Percentiles rank a stretch among this genome's conserved stretches.
phyloP scores from a whole-genome alignment of 805 yeast species.

The Barnettozyma siamensis region DNA sequence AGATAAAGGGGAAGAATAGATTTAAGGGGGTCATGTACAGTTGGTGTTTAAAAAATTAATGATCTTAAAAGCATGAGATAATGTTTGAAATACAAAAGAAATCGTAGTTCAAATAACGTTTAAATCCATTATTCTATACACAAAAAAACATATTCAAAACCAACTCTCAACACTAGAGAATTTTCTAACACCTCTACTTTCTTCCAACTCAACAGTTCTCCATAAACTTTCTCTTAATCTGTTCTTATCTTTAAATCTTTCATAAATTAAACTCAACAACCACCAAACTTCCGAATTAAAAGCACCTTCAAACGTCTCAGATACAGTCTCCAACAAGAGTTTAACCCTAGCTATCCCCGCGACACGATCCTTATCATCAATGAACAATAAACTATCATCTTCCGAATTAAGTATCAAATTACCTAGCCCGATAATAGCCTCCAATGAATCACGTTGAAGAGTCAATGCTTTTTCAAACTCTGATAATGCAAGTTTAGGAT shows the following conservation, averaged over 20 bases:
- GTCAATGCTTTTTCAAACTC: constrained; percentile 50
- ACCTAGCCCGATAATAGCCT: constrained; percentile 19
- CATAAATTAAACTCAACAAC: constrained; percentile 59
- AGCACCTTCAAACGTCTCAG: constrained; percentile 36
- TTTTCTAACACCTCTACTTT: constrained; percentile 28
- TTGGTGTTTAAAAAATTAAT: no score
- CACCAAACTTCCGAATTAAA: constrained; percentile 62
- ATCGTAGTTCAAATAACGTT: no score
- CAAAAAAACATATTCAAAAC: no score
- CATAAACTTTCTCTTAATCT: constrained; percentile 47
- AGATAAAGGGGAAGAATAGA: no score
- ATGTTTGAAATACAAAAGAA: no score
- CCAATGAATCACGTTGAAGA: constrained; percentile 9
- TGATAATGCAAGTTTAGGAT: constrained; percentile 43
- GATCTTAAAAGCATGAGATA: no score
- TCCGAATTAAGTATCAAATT: constrained; percentile 12
- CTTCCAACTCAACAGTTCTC: constrained; percentile 61
- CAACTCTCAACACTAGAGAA: constrained; percentile 2
- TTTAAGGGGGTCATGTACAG: no score
- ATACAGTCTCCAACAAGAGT: constrained; percentile 33
- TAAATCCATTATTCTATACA: no score
- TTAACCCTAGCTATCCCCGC: constrained; percentile 47
- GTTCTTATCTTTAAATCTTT: constrained; percentile 46
- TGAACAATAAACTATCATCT: constrained; percentile 29
- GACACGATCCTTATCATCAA: constrained; percentile 47